Base-by-base conservation (phyloP, 768 basidiomycete species). In the Hypholoma sublateritium region DNA sequence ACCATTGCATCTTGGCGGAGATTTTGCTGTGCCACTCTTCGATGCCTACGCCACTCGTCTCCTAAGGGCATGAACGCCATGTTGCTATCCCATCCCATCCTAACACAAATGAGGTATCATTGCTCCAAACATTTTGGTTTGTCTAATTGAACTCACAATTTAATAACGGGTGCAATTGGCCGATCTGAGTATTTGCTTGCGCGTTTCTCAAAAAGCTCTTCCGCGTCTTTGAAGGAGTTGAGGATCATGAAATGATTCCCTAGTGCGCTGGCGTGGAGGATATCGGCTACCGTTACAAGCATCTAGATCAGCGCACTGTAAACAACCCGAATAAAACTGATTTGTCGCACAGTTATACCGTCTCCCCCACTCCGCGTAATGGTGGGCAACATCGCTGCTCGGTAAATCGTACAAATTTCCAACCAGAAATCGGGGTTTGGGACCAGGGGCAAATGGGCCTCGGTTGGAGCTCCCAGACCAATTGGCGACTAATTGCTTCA, bases 181-280 rank as follows among this genome's bases (percentile, higher is more conserved):
- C 79, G 70, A 51, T 73, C 76, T 9, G 78, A 78, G 43, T 80
- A 80, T 21, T 73, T 77, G 0, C 74, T 69, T 0, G 76, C 77
- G 11, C 77, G 72, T 56, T 77, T 79, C 57, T 81, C 78, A 13
- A 82, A 62, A 9, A 62, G 24, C 36, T 37, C 28, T 25, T 35
- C 44, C 21, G 37, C 59, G 19, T 61, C 62, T 53, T 69, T 44
- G 13, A 54, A 19, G 0, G 56, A 57, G 54, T 71, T 71, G 35
- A 70, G 55, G 21, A 71, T 44, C 12, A 71, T 36, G n/a, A 67
- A 43, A 47, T 67, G 65, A 17, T 62, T 59, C 7, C 67, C 67
- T 19, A 65, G 52, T 11, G 51, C 55, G 19, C 53, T 43, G 11
- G 60, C 44, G 51, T 70, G 65, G 9, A 72, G 49, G n/a, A 70